These are phyloP conservation scores for Starmerella bombi DNA, from an alignment of 805 yeast genomes.

Conservation along the genomic window DNA sequence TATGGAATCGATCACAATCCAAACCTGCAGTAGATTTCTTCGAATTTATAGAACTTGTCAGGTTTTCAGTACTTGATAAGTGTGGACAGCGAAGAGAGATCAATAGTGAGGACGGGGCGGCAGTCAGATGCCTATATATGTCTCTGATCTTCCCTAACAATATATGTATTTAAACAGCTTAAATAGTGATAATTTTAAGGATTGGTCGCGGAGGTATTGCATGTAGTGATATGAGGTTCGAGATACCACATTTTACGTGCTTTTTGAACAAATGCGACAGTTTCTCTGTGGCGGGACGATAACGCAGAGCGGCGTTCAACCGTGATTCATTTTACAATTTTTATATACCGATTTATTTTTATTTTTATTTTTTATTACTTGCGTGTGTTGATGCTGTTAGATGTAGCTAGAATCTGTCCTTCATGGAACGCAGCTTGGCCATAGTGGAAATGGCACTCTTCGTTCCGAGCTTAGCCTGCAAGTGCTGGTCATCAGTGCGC, in stretches of 20 bases:
- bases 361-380: not conserved
- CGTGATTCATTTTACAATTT: not conserved
- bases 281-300: no score
- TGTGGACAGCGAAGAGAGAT: slow-evolving; percentile 43
- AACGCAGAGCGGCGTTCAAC: no score
- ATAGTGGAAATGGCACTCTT: slow-evolving; percentile 44
- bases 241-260: no score
- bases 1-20: no score
- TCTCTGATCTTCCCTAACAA: not conserved
- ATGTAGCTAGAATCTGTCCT: slow-evolving; percentile 39
- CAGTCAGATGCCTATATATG: not conserved
- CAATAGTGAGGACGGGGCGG: slow-evolving; percentile 1
- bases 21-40: slow-evolving; percentile 16
- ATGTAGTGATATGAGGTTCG: no score
- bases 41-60: slow-evolving; percentile 18
- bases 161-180: not conserved
- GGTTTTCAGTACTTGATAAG: slow-evolving; percentile 20
- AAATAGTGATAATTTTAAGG: not conserved
- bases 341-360: not conserved
- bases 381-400: not conserved
- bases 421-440: slow-evolving; percentile 61
- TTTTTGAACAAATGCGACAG: no score
- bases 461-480: slow-evolving; percentile 46
- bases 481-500: slow-evolving; percentile 53
- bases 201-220: no score